A percentile compares a stretch with the other conserved stretches of the same genome.
Conservation (phyloP, 169 alveolate species). For the Babesia bovis region DNA sequence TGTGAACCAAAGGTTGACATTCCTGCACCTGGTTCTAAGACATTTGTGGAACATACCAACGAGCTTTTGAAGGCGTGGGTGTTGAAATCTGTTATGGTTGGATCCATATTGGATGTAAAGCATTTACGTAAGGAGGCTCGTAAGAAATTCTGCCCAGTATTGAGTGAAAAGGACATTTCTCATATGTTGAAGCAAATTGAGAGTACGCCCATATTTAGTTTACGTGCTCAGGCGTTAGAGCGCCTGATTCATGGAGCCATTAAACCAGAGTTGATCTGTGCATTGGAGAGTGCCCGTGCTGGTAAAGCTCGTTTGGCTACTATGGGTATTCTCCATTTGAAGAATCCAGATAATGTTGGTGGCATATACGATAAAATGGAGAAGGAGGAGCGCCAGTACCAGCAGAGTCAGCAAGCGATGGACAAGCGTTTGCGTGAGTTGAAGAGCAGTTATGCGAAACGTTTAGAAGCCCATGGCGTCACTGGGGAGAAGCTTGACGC, state of each 20-base stretch:
- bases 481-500: constrained; percentile 35
- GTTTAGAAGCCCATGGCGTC: constrained; percentile 57
- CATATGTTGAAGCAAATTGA: constrained; percentile 72
- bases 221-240: constrained; percentile 71
- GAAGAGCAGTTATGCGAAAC: constrained; percentile 54
- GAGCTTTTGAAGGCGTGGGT: constrained; percentile 79
- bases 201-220: constrained; percentile 49
- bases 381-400: constrained; percentile 63
- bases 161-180: constrained; percentile 75
- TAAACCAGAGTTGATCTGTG: constrained; percentile 80
- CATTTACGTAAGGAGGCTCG: constrained; percentile 71
- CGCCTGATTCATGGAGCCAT: constrained; percentile 75
- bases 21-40: constrained; percentile 76
- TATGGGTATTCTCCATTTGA: constrained; percentile 72
- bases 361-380: constrained; percentile 37
- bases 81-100: constrained; percentile 61
- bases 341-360: constrained; percentile 66
- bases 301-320: constrained; percentile 73
- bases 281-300: constrained; percentile 80
- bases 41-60: constrained; percentile 70
- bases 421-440: constrained; percentile 41
- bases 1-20: constrained; percentile 84
- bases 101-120: constrained; percentile 67
- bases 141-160: constrained; percentile 72
- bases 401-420: constrained; percentile 26